Percentiles rank a stretch among this genome's conserved stretches.
phyloP scores from a whole-genome alignment of 23 red algal species.

The Gracilaria gracilis region DNA sequence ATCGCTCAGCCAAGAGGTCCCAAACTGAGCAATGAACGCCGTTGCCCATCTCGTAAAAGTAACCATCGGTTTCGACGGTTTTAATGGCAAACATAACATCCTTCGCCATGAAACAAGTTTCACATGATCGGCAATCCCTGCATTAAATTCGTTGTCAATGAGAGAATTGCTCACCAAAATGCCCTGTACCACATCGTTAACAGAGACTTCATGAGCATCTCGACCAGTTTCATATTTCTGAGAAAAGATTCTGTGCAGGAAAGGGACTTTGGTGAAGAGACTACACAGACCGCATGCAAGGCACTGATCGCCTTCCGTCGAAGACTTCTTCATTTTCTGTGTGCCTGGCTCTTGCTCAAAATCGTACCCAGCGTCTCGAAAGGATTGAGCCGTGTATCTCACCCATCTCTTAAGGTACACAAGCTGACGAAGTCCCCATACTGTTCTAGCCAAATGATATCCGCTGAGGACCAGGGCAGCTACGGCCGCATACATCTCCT shows the following conservation, averaged over 20 bases:
- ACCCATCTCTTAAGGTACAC: constrained; percentile 27
- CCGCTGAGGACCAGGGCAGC: constrained; percentile 38
- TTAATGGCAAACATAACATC: constrained; percentile 3
- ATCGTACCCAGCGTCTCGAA: constrained; percentile 31
- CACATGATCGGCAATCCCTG: constrained; percentile 24
- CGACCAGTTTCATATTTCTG: neutral
- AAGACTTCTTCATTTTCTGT: too few species aligned
- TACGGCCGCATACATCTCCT: constrained; percentile 58
- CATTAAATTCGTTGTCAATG: constrained; percentile 70
- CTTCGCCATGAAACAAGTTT: neutral
- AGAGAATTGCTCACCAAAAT: constrained; percentile 47
- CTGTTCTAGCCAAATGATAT: constrained; percentile 43
- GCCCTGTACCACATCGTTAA: neutral
- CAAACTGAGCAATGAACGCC: constrained; percentile 49
- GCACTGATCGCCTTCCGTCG: neutral
- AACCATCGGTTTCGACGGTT: neutral
- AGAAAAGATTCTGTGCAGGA: neutral
- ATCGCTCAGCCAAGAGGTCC: constrained; percentile 32
- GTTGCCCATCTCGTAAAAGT: constrained; percentile 51
- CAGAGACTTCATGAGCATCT: neutral
- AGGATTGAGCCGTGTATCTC: neutral
- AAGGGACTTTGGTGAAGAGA: neutral
- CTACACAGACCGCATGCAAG: neutral
- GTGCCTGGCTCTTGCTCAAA: neutral
- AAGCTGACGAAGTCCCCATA: constrained; percentile 55